phyloP scores from a whole-genome alignment of 2,329 filamentous ascomycete genomes.

The Tolypocladium sp. region DNA sequence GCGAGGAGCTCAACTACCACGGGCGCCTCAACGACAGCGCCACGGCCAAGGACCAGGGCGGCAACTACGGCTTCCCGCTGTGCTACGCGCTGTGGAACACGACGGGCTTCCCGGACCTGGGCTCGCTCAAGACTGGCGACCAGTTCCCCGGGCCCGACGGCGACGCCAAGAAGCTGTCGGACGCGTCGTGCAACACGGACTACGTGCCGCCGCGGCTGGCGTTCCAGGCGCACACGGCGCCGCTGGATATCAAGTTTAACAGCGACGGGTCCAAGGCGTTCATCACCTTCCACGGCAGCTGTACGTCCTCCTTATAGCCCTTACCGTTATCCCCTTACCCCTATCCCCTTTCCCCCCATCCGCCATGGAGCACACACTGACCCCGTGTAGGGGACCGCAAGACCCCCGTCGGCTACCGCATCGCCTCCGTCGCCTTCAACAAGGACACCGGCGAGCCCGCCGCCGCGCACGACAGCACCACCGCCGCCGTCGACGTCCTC shows the following conservation, averaged over 20 bases:
- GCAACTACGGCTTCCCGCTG: conserved; percentile 62
- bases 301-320: conserved; percentile 28
- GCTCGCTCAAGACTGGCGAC: conserved; percentile 32
- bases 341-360: not conserved
- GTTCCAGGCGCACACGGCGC: conserved; percentile 57
- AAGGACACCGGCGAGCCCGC: conserved; percentile 29
- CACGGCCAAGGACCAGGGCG: conserved; percentile 20
- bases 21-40: conserved; percentile 39
- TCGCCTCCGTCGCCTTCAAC: conserved; percentile 31
- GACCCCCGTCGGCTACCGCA: conserved; percentile 35
- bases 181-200: conserved; percentile 32
- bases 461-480: conserved; percentile 29
- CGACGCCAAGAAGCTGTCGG: conserved; percentile 26
- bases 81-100: conserved; percentile 61
- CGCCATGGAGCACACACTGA: not conserved
- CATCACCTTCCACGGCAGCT: conserved; percentile 64
- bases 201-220: conserved; percentile 45
- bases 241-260: conserved; percentile 62
- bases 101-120: conserved; percentile 27
- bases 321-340: not conserved
- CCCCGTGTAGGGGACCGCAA: conserved; percentile 27
- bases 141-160: conserved; percentile 34
- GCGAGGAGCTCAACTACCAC: conserved; percentile 65
- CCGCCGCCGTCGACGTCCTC: conserved; percentile 42
- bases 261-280: conserved; percentile 48